Conservation (phyloP, 73 alveolate genomes). For the Loxodes magnus region DNA sequence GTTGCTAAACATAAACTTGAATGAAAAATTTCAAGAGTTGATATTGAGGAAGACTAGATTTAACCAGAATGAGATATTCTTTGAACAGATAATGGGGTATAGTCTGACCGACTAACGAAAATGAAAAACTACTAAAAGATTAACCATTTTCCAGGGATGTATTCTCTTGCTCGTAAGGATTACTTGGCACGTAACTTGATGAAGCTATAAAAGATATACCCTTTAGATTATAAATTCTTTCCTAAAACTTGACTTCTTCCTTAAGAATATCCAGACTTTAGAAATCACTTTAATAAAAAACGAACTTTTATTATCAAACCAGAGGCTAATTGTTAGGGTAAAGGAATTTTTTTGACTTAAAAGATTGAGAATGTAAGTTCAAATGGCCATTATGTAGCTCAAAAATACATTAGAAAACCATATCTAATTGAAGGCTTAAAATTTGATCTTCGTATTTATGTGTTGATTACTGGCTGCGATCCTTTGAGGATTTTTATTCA, state of each 20-base stretch:
- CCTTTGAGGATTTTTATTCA: conserved; percentile 76
- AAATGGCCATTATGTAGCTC: conserved; percentile 70
- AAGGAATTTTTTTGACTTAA: conserved; percentile 58
- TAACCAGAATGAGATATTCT: not conserved
- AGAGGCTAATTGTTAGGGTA: conserved; percentile 40
- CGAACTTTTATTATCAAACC: conserved; percentile 36
- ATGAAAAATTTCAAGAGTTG: not conserved
- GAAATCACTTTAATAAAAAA: conserved; percentile 4
- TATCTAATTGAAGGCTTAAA: conserved; percentile 89
- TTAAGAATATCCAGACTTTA: conserved; percentile 1
- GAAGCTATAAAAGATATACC: conserved; percentile 44
- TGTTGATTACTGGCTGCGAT: conserved; percentile 49
- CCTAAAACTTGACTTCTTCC: conserved; percentile 64
- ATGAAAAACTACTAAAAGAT: conserved; percentile 31
- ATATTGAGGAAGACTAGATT: no score
- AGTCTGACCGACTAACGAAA: conserved; percentile 1
- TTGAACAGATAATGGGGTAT: not conserved
- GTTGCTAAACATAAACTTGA: conserved; percentile 5
- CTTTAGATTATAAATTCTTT: conserved; percentile 69
- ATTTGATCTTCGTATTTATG: conserved; percentile 86
- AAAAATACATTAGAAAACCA: conserved; percentile 84
- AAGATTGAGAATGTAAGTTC: conserved; percentile 42
- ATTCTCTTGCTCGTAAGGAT: conserved; percentile 45
- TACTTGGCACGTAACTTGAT: conserved; percentile 43
- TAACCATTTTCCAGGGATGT: conserved; percentile 71